A percentile compares a stretch with the other conserved stretches of the same genome.
These are phyloP conservation scores for Escovopsis sp. DNA, from an alignment of 2,329 filamentous ascomycete genomes.

Conservation along the genomic window DNA sequence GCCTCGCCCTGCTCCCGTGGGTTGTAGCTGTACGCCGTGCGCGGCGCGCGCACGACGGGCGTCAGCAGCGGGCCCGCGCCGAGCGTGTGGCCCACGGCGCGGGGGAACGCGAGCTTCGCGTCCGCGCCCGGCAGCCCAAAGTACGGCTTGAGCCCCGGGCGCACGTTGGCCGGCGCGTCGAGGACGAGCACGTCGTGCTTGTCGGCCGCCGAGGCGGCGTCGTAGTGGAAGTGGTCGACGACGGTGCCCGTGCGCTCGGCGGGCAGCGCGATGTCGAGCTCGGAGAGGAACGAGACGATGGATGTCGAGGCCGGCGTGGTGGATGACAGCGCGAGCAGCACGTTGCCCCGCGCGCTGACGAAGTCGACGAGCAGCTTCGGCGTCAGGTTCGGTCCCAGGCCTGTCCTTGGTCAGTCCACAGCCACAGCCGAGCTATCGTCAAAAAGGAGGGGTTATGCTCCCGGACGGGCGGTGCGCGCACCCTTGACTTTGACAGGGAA, in stretches of 20 bases:
- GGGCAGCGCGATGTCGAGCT: constrained; percentile 82
- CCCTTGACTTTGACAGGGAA: constrained; percentile 86
- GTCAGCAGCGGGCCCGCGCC: constrained; percentile 64
- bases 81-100: constrained; percentile 65
- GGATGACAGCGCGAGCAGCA: constrained; percentile 72
- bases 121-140: constrained; percentile 37
- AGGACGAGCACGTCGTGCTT: constrained; percentile 81
- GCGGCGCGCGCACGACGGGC: constrained; percentile 68
- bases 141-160: constrained; percentile 59
- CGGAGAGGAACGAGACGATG: constrained; percentile 63
- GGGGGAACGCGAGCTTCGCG: constrained; percentile 63
- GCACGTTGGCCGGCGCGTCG: constrained; percentile 48
- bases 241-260: constrained; percentile 71
- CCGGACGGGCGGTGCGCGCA: constrained; percentile 16
- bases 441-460: no score
- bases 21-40: constrained; percentile 86
- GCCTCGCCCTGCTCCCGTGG: constrained; percentile 65
- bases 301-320: constrained; percentile 54
- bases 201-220: constrained; percentile 59
- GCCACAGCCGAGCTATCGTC: not conserved
- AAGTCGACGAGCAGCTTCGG: constrained; percentile 82
- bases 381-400: constrained; percentile 76
- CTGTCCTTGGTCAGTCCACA: constrained; percentile 24
- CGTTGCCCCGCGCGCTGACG: constrained; percentile 80
- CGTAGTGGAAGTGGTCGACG: constrained; percentile 94